Percentiles rank a stretch among this genome's conserved stretches.
Conservation (phyloP, 1,284 basidiomycete species). For the Ceratobasidium sp. region DNA sequence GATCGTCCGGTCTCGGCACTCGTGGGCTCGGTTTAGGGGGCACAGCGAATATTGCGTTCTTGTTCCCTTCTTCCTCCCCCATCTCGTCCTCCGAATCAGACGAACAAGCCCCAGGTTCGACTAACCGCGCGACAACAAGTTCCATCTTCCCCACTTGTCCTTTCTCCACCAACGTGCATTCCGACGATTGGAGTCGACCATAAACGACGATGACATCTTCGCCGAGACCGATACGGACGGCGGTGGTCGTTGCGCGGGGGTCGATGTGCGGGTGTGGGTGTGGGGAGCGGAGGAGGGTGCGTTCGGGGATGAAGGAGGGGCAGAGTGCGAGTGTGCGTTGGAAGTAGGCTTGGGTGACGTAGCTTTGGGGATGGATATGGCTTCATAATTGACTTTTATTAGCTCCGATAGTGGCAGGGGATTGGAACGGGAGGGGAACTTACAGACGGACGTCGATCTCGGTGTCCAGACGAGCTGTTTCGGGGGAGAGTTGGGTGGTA, state of each 20-base stretch:
- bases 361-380: constrained; percentile 77
- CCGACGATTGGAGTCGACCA: constrained; percentile 61
- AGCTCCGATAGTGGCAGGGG: not conserved
- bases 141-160: constrained; percentile 57
- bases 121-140: constrained; percentile 71
- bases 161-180: constrained; percentile 50
- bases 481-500: constrained; percentile 61
- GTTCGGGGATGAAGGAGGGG: constrained; percentile 56
- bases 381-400: constrained; percentile 56
- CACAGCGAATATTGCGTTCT: not conserved
- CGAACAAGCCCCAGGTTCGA: constrained; percentile 54
- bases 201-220: constrained; percentile 78
- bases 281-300: constrained; percentile 53
- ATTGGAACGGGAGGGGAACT: constrained; percentile 53
- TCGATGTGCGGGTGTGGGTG: constrained; percentile 46
- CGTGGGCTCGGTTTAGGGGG: constrained; percentile 17
- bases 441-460: constrained; percentile 69
- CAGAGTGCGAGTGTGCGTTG: constrained; percentile 75
- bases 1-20: constrained; percentile 48
- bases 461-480: constrained; percentile 62
- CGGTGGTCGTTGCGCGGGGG: constrained; percentile 61
- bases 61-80: constrained; percentile 7
- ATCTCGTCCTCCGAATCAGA: constrained; percentile 48
- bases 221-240: constrained; percentile 76
- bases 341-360: constrained; percentile 73